Evolutionary conservation across 2,329 filamentous ascomycete genomes (phyloP), one percentile per base, ranked within the genome.

Genomic region (Ophiostoma novo-ulmi): DNA sequence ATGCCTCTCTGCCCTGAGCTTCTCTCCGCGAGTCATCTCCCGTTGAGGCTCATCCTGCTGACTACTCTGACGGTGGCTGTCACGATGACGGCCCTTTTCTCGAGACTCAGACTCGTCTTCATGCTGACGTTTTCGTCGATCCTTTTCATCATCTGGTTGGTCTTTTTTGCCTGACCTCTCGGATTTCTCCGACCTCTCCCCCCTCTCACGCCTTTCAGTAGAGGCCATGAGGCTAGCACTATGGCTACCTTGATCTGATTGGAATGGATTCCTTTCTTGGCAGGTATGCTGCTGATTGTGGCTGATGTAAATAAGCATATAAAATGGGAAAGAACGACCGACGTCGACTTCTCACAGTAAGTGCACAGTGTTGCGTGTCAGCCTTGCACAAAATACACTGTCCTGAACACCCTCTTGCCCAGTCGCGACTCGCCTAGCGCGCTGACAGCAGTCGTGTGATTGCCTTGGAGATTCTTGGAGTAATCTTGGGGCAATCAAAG

Each of bases 141-240:
- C 22, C 17, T 48, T n/a, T n/a, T 22, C 36, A 64, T 38, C 35
- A 1, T 64, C 35, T 64, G 31, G 8, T 17, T 8, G 13, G 26
- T 35, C 58, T 20, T 14, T 65, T 11, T 20, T n/a, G 20, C n/a
- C 44, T 48, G 6, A 11, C 10, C 38, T 39, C 38, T 11, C 11
- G 6, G 38, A 20, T 48, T 5, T 48, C 44, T 17, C 44, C 20
- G 55, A 31, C n/a, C 11, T 22, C n/a, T 41, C 36, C 64, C 20
- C 10, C 64, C 38, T 66, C 8, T 64, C 61, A 35, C 22, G 61
- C 61, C 58, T n/a, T 36, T 65, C 63, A n/a, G 63, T 22, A 39
- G 63, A 39, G 36, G 63, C 63, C 63, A 65, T 65, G 14, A 31
- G 63, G 20, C 35, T 39, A 22, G 63, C 63, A 65, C 63, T 39